These are phyloP conservation scores for Emmonsiellopsis sp. DNA, from an alignment of 2,329 filamentous ascomycete genomes.

Conservation along the genomic window DNA sequence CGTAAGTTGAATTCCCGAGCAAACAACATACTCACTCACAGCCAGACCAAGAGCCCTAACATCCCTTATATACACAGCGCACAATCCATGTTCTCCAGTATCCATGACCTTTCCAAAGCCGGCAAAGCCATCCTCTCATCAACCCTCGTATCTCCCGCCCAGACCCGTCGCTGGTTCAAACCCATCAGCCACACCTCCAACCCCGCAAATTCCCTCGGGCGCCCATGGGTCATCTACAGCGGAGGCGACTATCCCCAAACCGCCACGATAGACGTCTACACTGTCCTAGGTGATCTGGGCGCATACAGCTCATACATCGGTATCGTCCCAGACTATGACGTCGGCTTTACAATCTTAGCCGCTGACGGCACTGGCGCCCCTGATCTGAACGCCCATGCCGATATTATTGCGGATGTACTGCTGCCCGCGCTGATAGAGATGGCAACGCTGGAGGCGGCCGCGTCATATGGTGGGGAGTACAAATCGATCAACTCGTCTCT, in stretches of 20 bases:
- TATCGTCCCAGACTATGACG: constrained; percentile 25
- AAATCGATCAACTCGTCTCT: constrained; percentile 12
- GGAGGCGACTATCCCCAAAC: constrained; percentile 6
- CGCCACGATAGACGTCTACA: constrained; percentile 26
- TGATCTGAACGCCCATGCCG: constrained; percentile 20
- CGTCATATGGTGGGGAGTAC: constrained; percentile 18
- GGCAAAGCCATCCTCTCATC: constrained; percentile 31
- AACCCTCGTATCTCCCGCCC: constrained; percentile 22
- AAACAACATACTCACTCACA: not conserved
- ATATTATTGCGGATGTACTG: constrained; percentile 19
- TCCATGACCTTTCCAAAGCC: constrained; percentile 27
- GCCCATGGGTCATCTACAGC: constrained; percentile 29
- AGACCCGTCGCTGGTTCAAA: constrained; percentile 33
- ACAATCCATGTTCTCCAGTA: constrained; percentile 21
- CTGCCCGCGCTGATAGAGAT: constrained; percentile 18
- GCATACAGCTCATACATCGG: constrained; percentile 26
- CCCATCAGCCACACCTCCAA: constrained; percentile 30
- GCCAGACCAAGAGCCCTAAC: not conserved
- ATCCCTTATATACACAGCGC: not conserved
- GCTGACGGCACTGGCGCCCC: constrained; percentile 13
- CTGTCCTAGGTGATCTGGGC: constrained; percentile 24
- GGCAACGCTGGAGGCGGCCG: constrained; percentile 16
- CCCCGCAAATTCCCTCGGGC: constrained; percentile 25
- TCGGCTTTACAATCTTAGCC: constrained; percentile 26
- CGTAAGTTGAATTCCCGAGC: constrained; percentile 12